Percentiles rank a stretch among this genome's conserved stretches.
Evolutionary conservation across 306 rosid species (phyloP).

Genomic region (Aeschynomene evenia): DNA sequence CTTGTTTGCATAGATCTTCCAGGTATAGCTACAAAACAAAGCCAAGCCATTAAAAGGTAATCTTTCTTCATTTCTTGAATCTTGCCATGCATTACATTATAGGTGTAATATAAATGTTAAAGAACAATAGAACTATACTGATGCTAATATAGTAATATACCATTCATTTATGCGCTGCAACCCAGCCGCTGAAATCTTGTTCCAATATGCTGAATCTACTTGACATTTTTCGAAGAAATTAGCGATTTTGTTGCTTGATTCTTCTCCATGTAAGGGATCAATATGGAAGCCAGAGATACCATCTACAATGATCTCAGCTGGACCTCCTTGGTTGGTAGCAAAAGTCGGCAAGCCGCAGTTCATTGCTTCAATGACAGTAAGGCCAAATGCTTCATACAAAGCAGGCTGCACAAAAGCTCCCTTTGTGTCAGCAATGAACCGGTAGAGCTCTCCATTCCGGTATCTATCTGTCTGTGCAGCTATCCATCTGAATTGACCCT

Average conservation of each 20-base stretch:
- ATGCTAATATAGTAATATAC: slow-evolving; percentile 41
- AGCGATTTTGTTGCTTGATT: slow-evolving; percentile 70
- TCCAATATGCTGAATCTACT: slow-evolving; percentile 57
- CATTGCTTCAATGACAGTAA: slow-evolving; percentile 97
- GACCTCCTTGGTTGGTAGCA: slow-evolving; percentile 96
- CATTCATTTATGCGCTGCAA: slow-evolving; percentile 77
- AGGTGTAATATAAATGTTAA: not conserved
- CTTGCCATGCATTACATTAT: not conserved
- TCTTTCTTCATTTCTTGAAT: not conserved
- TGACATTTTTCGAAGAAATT: slow-evolving; percentile 79
- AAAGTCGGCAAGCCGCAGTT: slow-evolving; percentile 91
- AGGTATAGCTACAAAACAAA: slow-evolving; percentile 66
- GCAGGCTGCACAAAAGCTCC: slow-evolving; percentile 98
- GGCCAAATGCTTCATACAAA: slow-evolving; percentile 87
- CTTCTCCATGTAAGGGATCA: slow-evolving; percentile 72
- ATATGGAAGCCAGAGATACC: slow-evolving; percentile 79
- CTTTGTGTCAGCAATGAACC: slow-evolving; percentile 78
- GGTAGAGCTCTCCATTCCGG: slow-evolving; percentile 84
- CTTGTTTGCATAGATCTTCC: slow-evolving; percentile 87
- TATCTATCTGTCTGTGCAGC: slow-evolving; percentile 80
- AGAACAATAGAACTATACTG: not conserved
- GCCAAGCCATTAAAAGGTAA: slow-evolving; percentile 1
- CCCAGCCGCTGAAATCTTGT: slow-evolving; percentile 49
- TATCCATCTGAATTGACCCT: slow-evolving; percentile 90
- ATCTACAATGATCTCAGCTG: slow-evolving; percentile 84